Percentiles rank a stretch among this genome's conserved stretches.
phyloP scores from a whole-genome alignment of 805 yeast species.

The Ogataea trehaloabstinens region DNA sequence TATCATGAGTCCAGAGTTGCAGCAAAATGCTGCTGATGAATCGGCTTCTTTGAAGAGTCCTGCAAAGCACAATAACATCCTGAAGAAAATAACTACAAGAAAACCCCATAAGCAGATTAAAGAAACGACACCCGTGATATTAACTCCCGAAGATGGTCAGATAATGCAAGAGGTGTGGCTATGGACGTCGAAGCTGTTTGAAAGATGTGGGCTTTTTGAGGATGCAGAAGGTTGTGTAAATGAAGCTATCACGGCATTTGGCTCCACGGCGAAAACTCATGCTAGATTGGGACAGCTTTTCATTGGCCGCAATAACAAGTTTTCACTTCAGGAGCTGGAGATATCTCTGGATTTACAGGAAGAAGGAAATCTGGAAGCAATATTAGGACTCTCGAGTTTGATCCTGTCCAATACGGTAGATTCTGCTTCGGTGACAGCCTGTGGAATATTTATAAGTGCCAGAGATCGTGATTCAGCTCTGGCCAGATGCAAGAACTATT shows the following conservation, averaged over 20 bases:
- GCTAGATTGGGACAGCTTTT: conserved; percentile 49
- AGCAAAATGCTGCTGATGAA: background rate
- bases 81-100: conserved; percentile 14
- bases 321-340: conserved; percentile 65
- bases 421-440: conserved; percentile 1
- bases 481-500: conserved; percentile 50
- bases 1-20: conserved; percentile 9
- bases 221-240: conserved; percentile 72
- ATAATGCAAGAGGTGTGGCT: conserved; percentile 69
- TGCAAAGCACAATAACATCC: conserved; percentile 17
- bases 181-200: conserved; percentile 65
- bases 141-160: conserved; percentile 29
- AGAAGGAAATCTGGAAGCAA: conserved; percentile 47
- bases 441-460: conserved; percentile 46
- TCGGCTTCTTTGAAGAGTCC: conserved; percentile 8
- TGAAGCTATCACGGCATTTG: conserved; percentile 59
- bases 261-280: conserved; percentile 47
- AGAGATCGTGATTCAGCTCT: conserved; percentile 60
- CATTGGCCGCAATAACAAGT: conserved; percentile 28
- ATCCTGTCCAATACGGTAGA: conserved; percentile 33
- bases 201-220: conserved; percentile 46
- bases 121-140: conserved; percentile 3
- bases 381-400: conserved; percentile 54
- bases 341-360: conserved; percentile 48
- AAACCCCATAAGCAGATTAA: conserved; percentile 13